Base-by-base conservation (phyloP, 495 filamentous ascomycete species). In the Penicillium canariense region DNA sequence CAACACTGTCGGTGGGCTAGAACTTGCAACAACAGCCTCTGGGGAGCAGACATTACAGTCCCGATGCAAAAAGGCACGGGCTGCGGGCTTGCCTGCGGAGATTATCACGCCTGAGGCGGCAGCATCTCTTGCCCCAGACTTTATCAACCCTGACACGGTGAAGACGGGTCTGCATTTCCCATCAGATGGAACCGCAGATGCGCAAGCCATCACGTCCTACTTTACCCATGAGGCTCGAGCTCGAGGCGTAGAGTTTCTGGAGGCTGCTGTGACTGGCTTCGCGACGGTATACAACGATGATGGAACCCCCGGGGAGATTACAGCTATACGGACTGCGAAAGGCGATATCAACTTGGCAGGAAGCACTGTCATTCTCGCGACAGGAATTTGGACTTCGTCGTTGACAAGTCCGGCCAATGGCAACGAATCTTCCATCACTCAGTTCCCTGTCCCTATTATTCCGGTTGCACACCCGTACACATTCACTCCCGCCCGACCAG, bases 391-490 rank as follows among this genome's bases (percentile, higher is more conserved):
- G 69, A 62, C 69, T 5, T 23, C 56, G 1, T 48, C 55, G 0
- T 52, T 72, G n/a, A 59, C 53, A 35, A 48, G 52, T 4, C 44
- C 59, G 43, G 63, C 56, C 20, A 36, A 56, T 4, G 27, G 26
- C 30, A 9, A n/a, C 11, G 30, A 32, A 26, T 17, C 12, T 4
- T 18, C 30, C 9, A 28, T 62, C 8, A 50, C 54, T 2, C n/a
- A 54, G 10, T 5, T 51, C 20, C 68, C 69, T 4, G 51, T 72
- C 11, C 68, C 69, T 2, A 59, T 72, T 14, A 53, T 72, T 5
- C 68, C 69, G 0, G 69, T 72, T 12, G 68, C 63, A 27, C 69
- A 72, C 40, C 69, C 69, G 1, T 72, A 71, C 48, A 70, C 69
- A 36, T 70, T 67, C 27, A 66, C 62, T 27, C 34, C 50, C 3